phyloP scores from a whole-genome alignment of 164 flowering plant genomes.

The Magnolia sinica region DNA sequence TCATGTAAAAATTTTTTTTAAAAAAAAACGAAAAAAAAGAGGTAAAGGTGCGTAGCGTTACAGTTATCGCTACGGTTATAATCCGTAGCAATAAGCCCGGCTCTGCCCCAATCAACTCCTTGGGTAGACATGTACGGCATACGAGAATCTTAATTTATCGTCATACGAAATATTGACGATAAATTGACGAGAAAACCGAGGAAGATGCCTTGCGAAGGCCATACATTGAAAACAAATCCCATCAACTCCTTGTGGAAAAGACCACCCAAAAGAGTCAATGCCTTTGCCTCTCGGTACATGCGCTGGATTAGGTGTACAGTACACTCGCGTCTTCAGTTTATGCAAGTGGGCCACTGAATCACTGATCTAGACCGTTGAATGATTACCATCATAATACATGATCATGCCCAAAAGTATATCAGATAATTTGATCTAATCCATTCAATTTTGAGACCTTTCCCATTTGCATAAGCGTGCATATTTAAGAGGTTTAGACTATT shows the following conservation, averaged over 20 bases:
- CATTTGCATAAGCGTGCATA: neutral
- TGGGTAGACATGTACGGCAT: too few species aligned
- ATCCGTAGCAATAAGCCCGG: too few species aligned
- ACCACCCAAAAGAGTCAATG: neutral
- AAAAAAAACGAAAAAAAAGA: too few species aligned
- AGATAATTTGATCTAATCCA: neutral
- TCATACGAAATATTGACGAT: too few species aligned
- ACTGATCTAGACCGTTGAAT: too few species aligned
- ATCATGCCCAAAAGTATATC: neutral
- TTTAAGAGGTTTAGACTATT: neutral
- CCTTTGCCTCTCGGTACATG: neutral
- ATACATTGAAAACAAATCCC: neutral
- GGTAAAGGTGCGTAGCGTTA: too few species aligned
- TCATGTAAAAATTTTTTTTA: too few species aligned
- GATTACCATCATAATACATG: too few species aligned
- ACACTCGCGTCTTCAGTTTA: neutral
- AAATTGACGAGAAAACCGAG: slow-evolving; percentile 1
- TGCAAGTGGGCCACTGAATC: too few species aligned
- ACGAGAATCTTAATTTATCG: too few species aligned
- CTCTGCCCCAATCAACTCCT: too few species aligned
- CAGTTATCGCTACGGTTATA: too few species aligned
- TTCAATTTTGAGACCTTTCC: neutral
- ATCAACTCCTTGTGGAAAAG: neutral
- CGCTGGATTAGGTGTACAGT: neutral
- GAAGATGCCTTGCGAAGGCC: neutral